Evolutionary conservation across 768 basidiomycete species (phyloP).

Genomic region (Antrodiella citrinella): DNA sequence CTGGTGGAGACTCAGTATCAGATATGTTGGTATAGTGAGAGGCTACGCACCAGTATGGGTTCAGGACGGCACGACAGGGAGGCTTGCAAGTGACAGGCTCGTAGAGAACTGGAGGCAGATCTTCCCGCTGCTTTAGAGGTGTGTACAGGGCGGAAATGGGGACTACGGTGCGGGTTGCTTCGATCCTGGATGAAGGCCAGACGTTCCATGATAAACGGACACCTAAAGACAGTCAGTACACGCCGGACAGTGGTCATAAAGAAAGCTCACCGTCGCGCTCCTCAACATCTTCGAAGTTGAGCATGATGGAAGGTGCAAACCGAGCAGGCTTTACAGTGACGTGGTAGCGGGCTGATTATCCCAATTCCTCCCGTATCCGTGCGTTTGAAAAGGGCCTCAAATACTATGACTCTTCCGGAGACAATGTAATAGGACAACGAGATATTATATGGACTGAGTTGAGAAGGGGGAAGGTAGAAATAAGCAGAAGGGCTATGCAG

Average conservation of each 20-base stretch:
- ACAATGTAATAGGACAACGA: too few relatives aligned
- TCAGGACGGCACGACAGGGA: conserved; percentile 93
- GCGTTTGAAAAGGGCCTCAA: too few relatives aligned
- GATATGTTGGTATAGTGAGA: not conserved
- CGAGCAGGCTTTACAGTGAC: not conserved
- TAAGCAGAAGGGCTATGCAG: too few relatives aligned
- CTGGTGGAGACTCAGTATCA: conserved; percentile 34
- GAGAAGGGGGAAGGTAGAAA: too few relatives aligned
- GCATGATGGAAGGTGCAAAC: conserved; percentile 32
- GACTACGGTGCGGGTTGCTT: conserved; percentile 95
- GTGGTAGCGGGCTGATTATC: too few relatives aligned
- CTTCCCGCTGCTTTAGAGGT: conserved; percentile 88
- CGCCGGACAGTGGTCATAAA: not conserved
- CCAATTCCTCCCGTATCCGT: too few relatives aligned
- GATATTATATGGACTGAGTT: too few relatives aligned
- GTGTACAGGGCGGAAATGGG: conserved; percentile 98
- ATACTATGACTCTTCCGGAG: too few relatives aligned
- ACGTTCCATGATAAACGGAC: conserved; percentile 98
- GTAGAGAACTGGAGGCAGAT: conserved; percentile 92
- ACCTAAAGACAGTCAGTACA: conserved; percentile 38
- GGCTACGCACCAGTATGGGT: conserved; percentile 82
- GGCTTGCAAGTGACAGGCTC: conserved; percentile 99
- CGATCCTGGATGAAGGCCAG: conserved; percentile 96
- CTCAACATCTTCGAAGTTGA: conserved; percentile 95
- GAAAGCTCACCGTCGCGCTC: conserved; percentile 80